A percentile compares a stretch with the other conserved stretches of the same genome.
Evolutionary conservation across 148 eudicot genomes (phyloP).

Genomic region (Vaccinium corymbosum): DNA sequence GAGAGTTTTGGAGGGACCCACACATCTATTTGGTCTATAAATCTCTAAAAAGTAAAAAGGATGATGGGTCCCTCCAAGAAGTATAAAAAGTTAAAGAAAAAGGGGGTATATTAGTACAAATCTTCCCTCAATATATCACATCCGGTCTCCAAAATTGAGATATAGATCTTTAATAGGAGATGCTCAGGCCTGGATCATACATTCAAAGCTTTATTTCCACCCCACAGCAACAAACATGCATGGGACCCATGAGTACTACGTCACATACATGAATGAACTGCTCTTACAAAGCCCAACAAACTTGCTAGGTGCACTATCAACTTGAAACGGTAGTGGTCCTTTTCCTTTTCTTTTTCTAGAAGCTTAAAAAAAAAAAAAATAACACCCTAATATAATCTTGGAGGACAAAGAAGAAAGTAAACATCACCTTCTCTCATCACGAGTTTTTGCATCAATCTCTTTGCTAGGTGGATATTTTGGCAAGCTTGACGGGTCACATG

Average conservation of each 20-base stretch:
- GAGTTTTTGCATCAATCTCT: slow-evolving; percentile 76
- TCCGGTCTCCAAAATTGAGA: too few species aligned
- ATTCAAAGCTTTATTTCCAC: background rate
- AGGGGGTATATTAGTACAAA: too few species aligned
- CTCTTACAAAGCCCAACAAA: background rate
- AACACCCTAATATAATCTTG: background rate
- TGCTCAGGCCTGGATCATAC: background rate
- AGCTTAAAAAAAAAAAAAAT: background rate
- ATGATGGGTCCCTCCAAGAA: too few species aligned
- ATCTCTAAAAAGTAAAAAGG: too few species aligned
- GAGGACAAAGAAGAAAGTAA: slow-evolving; percentile 1
- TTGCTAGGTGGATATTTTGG: slow-evolving; percentile 83
- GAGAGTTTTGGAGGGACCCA: too few species aligned
- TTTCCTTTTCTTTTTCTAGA: background rate
- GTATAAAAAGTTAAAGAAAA: too few species aligned
- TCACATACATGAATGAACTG: background rate
- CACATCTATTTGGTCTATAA: too few species aligned
- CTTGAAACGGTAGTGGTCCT: background rate
- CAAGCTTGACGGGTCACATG: slow-evolving; percentile 80
- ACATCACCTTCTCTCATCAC: slow-evolving; percentile 59
- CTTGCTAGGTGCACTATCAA: background rate
- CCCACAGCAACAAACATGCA: background rate
- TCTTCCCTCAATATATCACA: too few species aligned
- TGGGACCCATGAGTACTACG: background rate
- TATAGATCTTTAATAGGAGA: background rate